Percentiles rank a stretch among this genome's conserved stretches.
Conservation (phyloP, 2,329 filamentous ascomycete genomes). For the Hypomyces rosellus region DNA sequence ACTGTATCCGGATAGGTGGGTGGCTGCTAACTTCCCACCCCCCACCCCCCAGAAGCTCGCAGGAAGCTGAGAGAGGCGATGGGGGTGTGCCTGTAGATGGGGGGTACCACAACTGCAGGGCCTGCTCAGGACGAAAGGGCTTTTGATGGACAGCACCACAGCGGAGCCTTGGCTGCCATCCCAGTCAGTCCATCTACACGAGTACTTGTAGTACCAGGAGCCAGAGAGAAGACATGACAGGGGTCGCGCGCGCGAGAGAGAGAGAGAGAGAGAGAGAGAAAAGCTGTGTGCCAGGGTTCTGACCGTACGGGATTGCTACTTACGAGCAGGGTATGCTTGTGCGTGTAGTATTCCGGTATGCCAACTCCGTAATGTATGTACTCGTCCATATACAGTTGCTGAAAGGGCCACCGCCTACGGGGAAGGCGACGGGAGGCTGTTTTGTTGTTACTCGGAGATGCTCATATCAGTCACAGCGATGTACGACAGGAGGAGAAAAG, state of each 20-base stretch:
- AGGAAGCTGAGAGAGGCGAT: not conserved
- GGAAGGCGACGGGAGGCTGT: too few species aligned
- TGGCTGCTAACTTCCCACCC: not conserved
- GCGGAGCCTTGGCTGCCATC: not conserved
- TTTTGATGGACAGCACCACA: too few species aligned
- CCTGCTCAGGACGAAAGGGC: not conserved
- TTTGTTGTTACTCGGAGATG: too few species aligned
- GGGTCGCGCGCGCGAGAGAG: too few species aligned
- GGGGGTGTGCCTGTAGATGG: not conserved
- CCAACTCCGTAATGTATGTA: too few species aligned
- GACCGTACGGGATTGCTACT: constrained; percentile 2
- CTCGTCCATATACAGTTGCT: too few species aligned
- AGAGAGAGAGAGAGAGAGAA: not conserved
- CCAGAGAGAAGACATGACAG: not conserved
- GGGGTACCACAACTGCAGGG: not conserved
- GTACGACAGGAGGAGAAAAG: not conserved
- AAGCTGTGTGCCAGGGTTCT: constrained; percentile 3
- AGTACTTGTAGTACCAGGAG: not conserved
- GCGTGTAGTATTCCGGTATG: too few species aligned
- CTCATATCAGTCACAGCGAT: too few species aligned
- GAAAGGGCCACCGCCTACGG: too few species aligned
- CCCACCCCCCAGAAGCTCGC: not conserved
- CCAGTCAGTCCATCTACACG: not conserved
- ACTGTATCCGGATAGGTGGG: too few species aligned
- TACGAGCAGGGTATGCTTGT: not conserved